Conservation (phyloP, 2,329 filamentous ascomycete genomes). For the Cordyceps cicadae region DNA sequence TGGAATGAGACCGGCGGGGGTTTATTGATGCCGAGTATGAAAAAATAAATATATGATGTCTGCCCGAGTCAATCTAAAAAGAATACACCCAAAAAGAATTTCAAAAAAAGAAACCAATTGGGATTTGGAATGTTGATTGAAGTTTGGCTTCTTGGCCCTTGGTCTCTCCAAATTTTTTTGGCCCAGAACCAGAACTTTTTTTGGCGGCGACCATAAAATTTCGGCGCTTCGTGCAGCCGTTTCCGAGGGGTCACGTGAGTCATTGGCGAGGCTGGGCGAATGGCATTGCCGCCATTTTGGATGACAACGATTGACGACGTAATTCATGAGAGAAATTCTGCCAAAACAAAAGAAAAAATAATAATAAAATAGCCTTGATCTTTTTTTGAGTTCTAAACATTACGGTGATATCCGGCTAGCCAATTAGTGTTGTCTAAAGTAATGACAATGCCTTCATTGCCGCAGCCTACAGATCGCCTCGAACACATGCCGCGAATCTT, state of each 20-base stretch:
- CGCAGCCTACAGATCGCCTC: too few relatives aligned
- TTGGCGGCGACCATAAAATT: constrained; percentile 15
- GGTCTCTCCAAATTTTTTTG: constrained; percentile 9
- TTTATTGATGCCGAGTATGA: background rate
- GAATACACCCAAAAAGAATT: background rate
- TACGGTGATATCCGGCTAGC: background rate
- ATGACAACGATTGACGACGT: background rate
- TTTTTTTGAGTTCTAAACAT: too few relatives aligned
- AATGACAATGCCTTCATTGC: background rate
- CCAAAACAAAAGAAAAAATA: background rate
- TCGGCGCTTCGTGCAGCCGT: constrained; percentile 26
- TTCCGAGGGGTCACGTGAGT: constrained; percentile 14
- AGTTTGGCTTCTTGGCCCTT: background rate
- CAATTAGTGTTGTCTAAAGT: background rate
- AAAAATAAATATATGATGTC: background rate
- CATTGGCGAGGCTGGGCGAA: background rate
- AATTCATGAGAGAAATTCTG: background rate
- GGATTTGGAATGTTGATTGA: background rate
- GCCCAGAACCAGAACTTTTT: background rate
- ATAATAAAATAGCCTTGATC: too few relatives aligned
- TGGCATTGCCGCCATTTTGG: background rate
- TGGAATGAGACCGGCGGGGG: background rate
- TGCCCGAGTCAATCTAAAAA: background rate
- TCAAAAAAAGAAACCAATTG: constrained; percentile 1
- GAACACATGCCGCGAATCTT: too few relatives aligned